Conservation (phyloP, 1,284 basidiomycete species). For the Cutaneotrichosporon cutaneum region DNA sequence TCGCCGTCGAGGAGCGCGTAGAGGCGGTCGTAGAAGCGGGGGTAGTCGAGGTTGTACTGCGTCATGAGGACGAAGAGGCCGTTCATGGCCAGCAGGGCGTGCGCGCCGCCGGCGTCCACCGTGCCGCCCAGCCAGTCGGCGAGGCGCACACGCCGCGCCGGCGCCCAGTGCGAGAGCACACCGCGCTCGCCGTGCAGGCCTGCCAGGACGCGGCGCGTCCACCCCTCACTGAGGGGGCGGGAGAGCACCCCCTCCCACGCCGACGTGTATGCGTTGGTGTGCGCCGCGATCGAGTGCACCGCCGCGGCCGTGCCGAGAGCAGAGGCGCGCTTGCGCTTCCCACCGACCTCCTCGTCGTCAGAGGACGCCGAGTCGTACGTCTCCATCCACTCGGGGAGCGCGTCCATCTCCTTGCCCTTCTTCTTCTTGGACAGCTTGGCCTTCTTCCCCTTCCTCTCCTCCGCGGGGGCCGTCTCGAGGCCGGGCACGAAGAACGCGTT, state of each 20-base stretch:
- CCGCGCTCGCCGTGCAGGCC: slow-evolving; percentile 47
- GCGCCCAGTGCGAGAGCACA: slow-evolving; percentile 46
- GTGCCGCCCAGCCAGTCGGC: slow-evolving; percentile 94
- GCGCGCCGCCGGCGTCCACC: slow-evolving; percentile 79
- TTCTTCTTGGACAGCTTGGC: slow-evolving; percentile 44
- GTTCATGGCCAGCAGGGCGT: slow-evolving; percentile 89
- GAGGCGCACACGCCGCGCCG: slow-evolving; percentile 64
- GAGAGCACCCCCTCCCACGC: slow-evolving; percentile 42
- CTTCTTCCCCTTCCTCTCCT: slow-evolving; percentile 45
- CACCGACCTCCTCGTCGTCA: slow-evolving; percentile 54
- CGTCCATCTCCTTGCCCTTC: slow-evolving; percentile 51
- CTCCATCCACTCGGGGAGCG: slow-evolving; percentile 52
- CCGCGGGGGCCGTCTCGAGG: slow-evolving; percentile 59
- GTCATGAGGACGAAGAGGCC: slow-evolving; percentile 88
- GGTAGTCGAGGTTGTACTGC: slow-evolving; percentile 94
- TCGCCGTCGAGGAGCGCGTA: slow-evolving; percentile 84
- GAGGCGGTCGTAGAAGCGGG: slow-evolving; percentile 90
- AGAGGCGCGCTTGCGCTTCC: slow-evolving; percentile 36
- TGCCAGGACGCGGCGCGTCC: slow-evolving; percentile 43
- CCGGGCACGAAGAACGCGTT: slow-evolving; percentile 83
- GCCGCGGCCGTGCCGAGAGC: slow-evolving; percentile 39
- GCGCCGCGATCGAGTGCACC: slow-evolving; percentile 37
- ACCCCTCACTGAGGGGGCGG: slow-evolving; percentile 32
- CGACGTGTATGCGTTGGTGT: slow-evolving; percentile 38
- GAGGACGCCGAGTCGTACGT: slow-evolving; percentile 46